Evolutionary conservation across 441 rosid species (phyloP), one percentile per base, ranked within the genome.

Genomic region (Flueggea neowawraea): DNA sequence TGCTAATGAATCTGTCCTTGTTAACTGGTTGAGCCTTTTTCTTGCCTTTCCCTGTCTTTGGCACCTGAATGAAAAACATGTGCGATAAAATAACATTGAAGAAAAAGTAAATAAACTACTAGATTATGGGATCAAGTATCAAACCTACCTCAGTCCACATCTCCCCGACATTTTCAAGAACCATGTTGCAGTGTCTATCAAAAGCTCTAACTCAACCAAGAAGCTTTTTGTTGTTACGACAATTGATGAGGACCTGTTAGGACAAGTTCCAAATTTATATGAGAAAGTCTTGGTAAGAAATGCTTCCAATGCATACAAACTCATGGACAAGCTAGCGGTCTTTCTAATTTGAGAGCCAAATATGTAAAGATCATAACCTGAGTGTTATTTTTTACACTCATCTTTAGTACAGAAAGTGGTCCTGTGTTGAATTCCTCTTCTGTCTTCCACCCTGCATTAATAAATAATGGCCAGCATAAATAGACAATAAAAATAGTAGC

Each of bases 151-250:
- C 99, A 48, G 97, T 89, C 99, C 99, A 94, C 95, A 90, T 90
- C 72, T 94, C 98, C 70, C 90, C 78, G 63, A 94, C 97, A 70
- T 94, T 94, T 69, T 94, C 98, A 22, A 94, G 85, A 61, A 94
- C 98, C 98, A 90, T 90, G 75, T 94, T 90, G 88, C 97, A 90
- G 67, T 89, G 98, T 12, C 97, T 78, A 70, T 94, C 98, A 55
- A 94, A 94, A 0, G 97, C 98, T 54, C 98, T 88, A 13, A 95
- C 99, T 12, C 98, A 86, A 4, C 97, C 99, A n/a, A 95, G 88
- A 33, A 95, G 95, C 68, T 95, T 95, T 66, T 75, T 83, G 81
- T 95, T 95, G 85, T 95, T 95, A 7, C 97, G 86, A 66, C 98
- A 95, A 67, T 95, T 95, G 64, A 95, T 91, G 41, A 95, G 81